phyloP scores from a whole-genome alignment of 306 rosid genomes.

The Rosa persica region DNA sequence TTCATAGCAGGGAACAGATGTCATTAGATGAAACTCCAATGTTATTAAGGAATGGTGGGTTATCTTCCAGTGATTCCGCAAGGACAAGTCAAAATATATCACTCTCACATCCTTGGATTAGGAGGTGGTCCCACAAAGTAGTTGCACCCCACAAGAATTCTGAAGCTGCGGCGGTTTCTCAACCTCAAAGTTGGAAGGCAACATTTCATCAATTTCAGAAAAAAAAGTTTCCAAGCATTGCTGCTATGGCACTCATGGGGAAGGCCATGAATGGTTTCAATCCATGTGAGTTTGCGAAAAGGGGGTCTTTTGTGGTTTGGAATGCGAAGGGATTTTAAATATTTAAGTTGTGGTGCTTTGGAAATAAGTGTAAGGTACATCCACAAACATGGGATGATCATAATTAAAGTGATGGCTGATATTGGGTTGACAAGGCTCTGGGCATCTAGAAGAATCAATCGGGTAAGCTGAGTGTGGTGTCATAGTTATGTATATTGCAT shows the following conservation, averaged over 20 bases:
- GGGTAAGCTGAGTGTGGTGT: slow-evolving; percentile 14
- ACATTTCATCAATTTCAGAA: slow-evolving; percentile 33
- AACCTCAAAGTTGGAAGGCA: slow-evolving; percentile 38
- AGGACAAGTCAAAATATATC: slow-evolving; percentile 42
- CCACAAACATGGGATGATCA: slow-evolving; percentile 5
- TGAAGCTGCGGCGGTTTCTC: slow-evolving; percentile 31
- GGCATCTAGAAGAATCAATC: slow-evolving; percentile 13
- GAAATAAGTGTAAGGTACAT: slow-evolving; percentile 19
- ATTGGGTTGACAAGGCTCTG: slow-evolving; percentile 1
- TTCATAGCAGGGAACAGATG: slow-evolving; percentile 30
- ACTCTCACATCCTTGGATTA: slow-evolving; percentile 89
- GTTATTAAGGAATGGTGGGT: slow-evolving; percentile 27
- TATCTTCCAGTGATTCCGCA: slow-evolving; percentile 31
- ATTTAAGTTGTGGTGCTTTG: background rate
- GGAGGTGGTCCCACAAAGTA: slow-evolving; percentile 53
- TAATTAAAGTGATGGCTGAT: background rate
- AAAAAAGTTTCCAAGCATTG: slow-evolving; percentile 82
- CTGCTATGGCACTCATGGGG: slow-evolving; percentile 95
- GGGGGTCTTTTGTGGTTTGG: slow-evolving; percentile 68
- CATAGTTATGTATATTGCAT: background rate
- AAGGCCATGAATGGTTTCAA: slow-evolving; percentile 53
- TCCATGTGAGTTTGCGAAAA: slow-evolving; percentile 49
- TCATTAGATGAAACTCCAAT: slow-evolving; percentile 27
- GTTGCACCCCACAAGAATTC: slow-evolving; percentile 35
- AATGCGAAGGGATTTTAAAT: slow-evolving; percentile 36